Percentiles rank a stretch among this genome's conserved stretches.
phyloP scores from a whole-genome alignment of 768 basidiomycete genomes.

The Calocybe gangraenosa region DNA sequence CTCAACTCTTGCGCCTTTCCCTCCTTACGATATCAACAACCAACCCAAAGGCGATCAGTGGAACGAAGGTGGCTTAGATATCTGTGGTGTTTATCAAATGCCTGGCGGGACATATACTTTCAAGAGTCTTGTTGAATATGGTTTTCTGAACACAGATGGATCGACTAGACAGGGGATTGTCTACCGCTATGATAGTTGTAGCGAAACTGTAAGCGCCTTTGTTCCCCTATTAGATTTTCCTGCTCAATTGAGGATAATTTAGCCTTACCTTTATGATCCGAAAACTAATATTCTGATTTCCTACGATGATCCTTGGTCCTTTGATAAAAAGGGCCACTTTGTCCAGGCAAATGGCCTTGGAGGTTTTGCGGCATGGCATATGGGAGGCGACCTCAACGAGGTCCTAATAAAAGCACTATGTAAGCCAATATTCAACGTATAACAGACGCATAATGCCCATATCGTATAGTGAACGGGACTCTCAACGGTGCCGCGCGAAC shows the following conservation, averaged over 20 bases:
- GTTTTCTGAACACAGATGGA: slow-evolving; percentile 48
- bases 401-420: slow-evolving; percentile 49
- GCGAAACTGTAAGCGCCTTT: slow-evolving; percentile 55
- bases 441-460: neutral
- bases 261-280: slow-evolving; percentile 69
- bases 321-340: slow-evolving; percentile 56
- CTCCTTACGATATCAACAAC: slow-evolving; percentile 41
- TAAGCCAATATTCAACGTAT: neutral
- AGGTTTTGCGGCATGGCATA: slow-evolving; percentile 74
- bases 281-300: slow-evolving; percentile 53
- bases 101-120: slow-evolving; percentile 58
- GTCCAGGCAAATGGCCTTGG: slow-evolving; percentile 49
- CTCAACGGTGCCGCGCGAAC: slow-evolving; percentile 3
- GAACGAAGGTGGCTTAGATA: slow-evolving; percentile 46
- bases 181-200: slow-evolving; percentile 61
- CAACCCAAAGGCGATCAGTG: slow-evolving; percentile 54
- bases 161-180: slow-evolving; percentile 38
- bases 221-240: neutral
- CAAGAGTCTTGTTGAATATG: slow-evolving; percentile 55
- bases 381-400: slow-evolving; percentile 61
- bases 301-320: slow-evolving; percentile 61
- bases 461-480: slow-evolving; percentile 8
- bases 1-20: slow-evolving; percentile 40
- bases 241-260: slow-evolving; percentile 9
- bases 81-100: slow-evolving; percentile 53